Evolutionary conservation across 441 rosid genomes (phyloP).

Genomic region (Theobroma grandiflorum): DNA sequence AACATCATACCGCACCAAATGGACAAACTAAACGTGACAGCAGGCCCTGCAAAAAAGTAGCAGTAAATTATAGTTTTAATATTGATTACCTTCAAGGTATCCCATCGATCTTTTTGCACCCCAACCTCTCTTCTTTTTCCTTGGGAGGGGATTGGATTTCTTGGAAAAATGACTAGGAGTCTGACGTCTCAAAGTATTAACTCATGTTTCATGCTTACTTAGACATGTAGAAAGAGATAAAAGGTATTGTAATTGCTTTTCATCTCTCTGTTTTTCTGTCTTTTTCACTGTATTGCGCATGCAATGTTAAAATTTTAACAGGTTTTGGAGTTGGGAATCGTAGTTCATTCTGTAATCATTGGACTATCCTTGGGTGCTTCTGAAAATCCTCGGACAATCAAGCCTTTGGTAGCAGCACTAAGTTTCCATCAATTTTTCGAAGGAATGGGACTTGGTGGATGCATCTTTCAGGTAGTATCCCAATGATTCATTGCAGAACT

Average conservation of each 20-base stretch:
- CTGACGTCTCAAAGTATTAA: background rate
- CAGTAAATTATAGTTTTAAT: background rate
- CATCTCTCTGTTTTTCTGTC: background rate
- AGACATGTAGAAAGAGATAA: background rate
- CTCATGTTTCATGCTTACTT: no score
- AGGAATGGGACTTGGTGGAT: slow-evolving; percentile 68
- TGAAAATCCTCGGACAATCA: slow-evolving; percentile 40
- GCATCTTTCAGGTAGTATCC: slow-evolving; percentile 44
- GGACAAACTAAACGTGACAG: background rate
- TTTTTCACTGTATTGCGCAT: no score
- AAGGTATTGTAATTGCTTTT: no score
- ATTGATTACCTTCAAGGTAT: background rate
- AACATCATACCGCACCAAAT: background rate
- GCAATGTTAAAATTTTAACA: background rate
- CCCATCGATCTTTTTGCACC: background rate
- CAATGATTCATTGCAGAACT: no score
- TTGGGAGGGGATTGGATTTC: background rate
- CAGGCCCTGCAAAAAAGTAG: background rate
- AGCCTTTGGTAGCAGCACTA: slow-evolving; percentile 57
- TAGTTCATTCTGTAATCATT: slow-evolving; percentile 64
- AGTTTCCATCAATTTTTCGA: slow-evolving; percentile 67
- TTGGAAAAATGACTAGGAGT: background rate
- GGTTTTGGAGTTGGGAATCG: slow-evolving; percentile 66
- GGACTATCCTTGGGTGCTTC: slow-evolving; percentile 64
- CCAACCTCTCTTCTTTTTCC: background rate